Conservation (phyloP, 768 basidiomycete genomes). For the Leccinum arenicola region DNA sequence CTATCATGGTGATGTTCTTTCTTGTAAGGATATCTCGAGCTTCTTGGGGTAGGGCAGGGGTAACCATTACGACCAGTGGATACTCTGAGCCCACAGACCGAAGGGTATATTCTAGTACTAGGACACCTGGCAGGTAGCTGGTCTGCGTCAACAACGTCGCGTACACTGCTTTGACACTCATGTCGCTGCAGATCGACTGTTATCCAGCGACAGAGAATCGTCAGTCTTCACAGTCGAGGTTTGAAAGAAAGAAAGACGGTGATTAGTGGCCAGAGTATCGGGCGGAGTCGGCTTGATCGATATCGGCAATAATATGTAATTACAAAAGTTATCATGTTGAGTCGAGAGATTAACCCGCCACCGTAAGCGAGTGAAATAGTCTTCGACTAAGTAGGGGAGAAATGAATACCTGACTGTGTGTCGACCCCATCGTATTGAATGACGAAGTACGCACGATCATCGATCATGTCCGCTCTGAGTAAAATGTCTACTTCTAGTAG, state of each 20-base stretch:
- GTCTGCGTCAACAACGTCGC: slow-evolving; percentile 74
- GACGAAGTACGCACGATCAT: slow-evolving; percentile 36
- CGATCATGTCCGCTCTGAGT: slow-evolving; percentile 39
- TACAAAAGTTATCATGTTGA: neutral
- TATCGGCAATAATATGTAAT: neutral
- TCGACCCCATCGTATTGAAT: neutral
- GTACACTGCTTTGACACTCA: slow-evolving; percentile 54
- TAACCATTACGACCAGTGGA: slow-evolving; percentile 76
- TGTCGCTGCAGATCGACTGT: slow-evolving; percentile 13
- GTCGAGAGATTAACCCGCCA: too few species aligned
- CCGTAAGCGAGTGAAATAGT: too few species aligned
- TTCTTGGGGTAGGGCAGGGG: slow-evolving; percentile 51
- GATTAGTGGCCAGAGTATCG: neutral
- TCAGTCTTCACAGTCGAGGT: neutral
- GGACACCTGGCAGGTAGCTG: slow-evolving; percentile 53
- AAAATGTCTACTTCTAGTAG: slow-evolving; percentile 36
- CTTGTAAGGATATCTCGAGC: slow-evolving; percentile 50
- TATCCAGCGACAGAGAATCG: neutral
- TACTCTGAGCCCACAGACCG: slow-evolving; percentile 57
- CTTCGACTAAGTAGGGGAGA: slow-evolving; percentile 30
- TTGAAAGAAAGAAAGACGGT: neutral
- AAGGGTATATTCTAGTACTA: slow-evolving; percentile 54
- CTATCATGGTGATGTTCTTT: slow-evolving; percentile 51
- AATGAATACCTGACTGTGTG: slow-evolving; percentile 34
- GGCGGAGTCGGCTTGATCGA: neutral